These are phyloP conservation scores for Candida succiphila DNA, from an alignment of 805 yeast species.

Conservation along the genomic window DNA sequence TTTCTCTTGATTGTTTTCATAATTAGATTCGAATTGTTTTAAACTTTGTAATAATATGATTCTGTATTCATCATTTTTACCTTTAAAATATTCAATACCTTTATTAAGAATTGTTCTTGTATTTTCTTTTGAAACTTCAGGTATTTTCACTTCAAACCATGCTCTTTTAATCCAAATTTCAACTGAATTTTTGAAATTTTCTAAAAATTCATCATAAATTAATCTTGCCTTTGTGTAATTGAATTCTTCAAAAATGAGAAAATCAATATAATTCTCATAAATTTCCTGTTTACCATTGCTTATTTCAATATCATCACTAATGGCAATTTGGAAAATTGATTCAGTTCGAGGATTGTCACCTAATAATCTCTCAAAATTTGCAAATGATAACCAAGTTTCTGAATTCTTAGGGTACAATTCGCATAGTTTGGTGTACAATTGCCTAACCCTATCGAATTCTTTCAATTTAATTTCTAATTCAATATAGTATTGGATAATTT, in stretches of 20 bases:
- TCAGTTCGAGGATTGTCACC: conserved; percentile 65
- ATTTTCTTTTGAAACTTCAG: conserved; percentile 30
- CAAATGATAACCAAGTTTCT: conserved; percentile 51
- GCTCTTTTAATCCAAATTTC: conserved; percentile 59
- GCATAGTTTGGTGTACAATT: conserved; percentile 57
- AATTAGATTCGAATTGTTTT: not conserved
- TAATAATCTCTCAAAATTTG: conserved; percentile 54
- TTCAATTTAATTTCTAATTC: conserved; percentile 55
- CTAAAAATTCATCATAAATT: conserved; percentile 32
- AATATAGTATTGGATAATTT: conserved; percentile 56
- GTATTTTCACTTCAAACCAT: conserved; percentile 58
- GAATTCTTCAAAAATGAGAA: conserved; percentile 50
- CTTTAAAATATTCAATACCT: conserved; percentile 37
- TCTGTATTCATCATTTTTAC: conserved; percentile 41
- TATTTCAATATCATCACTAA: conserved; percentile 6
- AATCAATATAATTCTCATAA: conserved; percentile 33
- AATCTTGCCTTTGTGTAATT: conserved; percentile 46
- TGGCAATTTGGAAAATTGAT: conserved; percentile 49
- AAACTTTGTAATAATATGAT: conserved; percentile 22
- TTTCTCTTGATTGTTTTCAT: no score
- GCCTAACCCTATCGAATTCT: conserved; percentile 75
- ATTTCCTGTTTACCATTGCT: conserved; percentile 9
- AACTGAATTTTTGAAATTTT: conserved; percentile 21
- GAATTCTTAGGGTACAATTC: conserved; percentile 32
- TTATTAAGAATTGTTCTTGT: conserved; percentile 45